Evolutionary conservation across 83 land plant species (phyloP).

Genomic region (Picea abies): DNA sequence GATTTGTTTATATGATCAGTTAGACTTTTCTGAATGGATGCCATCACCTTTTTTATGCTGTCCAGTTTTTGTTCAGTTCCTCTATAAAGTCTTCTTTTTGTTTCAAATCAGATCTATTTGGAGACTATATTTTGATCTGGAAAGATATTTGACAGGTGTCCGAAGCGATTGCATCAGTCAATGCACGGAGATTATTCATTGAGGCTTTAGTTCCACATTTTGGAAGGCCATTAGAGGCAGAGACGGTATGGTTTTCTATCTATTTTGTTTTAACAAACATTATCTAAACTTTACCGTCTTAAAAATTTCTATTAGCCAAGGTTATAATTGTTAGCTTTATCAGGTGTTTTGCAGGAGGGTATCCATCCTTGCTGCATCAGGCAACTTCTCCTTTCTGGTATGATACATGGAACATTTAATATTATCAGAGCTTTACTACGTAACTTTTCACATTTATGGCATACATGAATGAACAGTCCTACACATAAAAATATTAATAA

Average conservation of each 20-base stretch:
- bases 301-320: background rate
- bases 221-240: conserved; percentile 92
- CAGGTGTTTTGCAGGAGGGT: conserved; percentile 80
- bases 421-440: background rate
- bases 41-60: background rate
- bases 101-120: background rate
- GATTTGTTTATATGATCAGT: background rate
- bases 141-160: conserved; percentile 43
- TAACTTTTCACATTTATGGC: background rate
- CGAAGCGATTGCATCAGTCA: conserved; percentile 66
- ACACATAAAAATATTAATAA: background rate
- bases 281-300: background rate
- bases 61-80: background rate
- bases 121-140: background rate
- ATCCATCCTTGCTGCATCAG: conserved; percentile 55
- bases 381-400: conserved; percentile 79
- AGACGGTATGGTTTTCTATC: conserved; percentile 54
- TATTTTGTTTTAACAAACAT: background rate
- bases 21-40: background rate
- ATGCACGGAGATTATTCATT: conserved; percentile 69
- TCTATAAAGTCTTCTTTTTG: background rate
- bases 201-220: conserved; percentile 69
- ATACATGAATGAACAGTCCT: background rate
- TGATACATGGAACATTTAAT: background rate
- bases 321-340: background rate